Evolutionary conservation across 495 filamentous ascomycete genomes (phyloP).

Genomic region (Tuber borchii): DNA sequence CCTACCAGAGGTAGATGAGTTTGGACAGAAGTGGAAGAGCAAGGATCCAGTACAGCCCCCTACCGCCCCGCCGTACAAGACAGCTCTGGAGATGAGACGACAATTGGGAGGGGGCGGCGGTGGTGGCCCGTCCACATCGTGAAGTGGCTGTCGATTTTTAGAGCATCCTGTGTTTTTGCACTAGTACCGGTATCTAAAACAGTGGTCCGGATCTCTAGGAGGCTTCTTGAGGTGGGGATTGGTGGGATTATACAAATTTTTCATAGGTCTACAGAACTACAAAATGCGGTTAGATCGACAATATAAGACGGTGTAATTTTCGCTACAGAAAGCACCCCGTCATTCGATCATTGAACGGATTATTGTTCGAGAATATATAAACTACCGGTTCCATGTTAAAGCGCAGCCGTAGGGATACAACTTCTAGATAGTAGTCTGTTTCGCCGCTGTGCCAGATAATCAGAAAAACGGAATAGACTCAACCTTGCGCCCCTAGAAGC

Average conservation of each 20-base stretch:
- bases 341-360: neutral
- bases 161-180: neutral
- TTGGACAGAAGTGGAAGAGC: slow-evolving; percentile 57
- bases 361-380: neutral
- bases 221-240: neutral
- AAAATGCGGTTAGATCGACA: neutral
- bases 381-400: neutral
- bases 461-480: neutral
- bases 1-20: slow-evolving; percentile 55
- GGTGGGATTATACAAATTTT: neutral
- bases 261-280: neutral
- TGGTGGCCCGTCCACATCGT: neutral
- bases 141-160: neutral
- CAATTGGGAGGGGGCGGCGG: slow-evolving; percentile 24
- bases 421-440: neutral
- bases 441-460: neutral
- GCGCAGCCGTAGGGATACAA: neutral
- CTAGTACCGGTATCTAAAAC: neutral
- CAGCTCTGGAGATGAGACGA: slow-evolving; percentile 71
- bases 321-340: neutral
- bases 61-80: slow-evolving; percentile 89
- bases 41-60: slow-evolving; percentile 94
- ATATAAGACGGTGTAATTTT: neutral
- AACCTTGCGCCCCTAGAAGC: neutral
- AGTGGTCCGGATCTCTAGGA: neutral